phyloP scores from a whole-genome alignment of 495 filamentous ascomycete species.

The Rhypophila decipiens region DNA sequence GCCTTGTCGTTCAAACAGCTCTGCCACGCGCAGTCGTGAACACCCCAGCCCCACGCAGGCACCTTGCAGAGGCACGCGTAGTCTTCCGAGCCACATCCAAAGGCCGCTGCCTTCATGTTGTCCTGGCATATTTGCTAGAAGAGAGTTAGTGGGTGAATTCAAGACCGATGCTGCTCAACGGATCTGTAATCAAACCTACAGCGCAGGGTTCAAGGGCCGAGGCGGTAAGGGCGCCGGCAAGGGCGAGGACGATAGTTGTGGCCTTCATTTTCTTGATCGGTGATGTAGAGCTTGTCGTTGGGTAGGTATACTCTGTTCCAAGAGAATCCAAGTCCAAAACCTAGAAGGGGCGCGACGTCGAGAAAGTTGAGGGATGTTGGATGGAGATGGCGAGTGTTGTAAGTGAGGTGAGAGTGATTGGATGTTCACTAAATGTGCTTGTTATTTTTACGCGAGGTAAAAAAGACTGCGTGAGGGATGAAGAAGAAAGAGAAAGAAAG shows the following conservation, averaged over 20 bases:
- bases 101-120: constrained; percentile 17
- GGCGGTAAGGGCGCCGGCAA: constrained; percentile 19
- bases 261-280: constrained; percentile 28
- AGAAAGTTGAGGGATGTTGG: constrained; percentile 1
- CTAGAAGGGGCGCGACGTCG: not conserved
- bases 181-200: constrained; percentile 29
- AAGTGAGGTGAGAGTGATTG: not conserved
- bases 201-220: constrained; percentile 33
- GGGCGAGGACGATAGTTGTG: constrained; percentile 23
- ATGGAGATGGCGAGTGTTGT: not conserved
- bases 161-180: too few relatives aligned
- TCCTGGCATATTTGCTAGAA: too few relatives aligned
- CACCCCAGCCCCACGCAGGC: constrained; percentile 62
- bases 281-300: not conserved
- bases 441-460: too few relatives aligned
- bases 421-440: too few relatives aligned
- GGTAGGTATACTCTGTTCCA: constrained; percentile 3
- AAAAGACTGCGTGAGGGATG: too few relatives aligned
- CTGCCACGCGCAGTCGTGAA: constrained; percentile 71
- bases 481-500: too few relatives aligned
- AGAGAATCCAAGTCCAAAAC: not conserved
- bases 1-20: constrained; percentile 46
- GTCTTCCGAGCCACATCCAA: constrained; percentile 54
- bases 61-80: constrained; percentile 64
- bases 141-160: too few relatives aligned